Evolutionary conservation across 2,329 filamentous ascomycete species (phyloP), one percentile per base, ranked within the genome.

Genomic region (Clonostachys byssicola): DNA sequence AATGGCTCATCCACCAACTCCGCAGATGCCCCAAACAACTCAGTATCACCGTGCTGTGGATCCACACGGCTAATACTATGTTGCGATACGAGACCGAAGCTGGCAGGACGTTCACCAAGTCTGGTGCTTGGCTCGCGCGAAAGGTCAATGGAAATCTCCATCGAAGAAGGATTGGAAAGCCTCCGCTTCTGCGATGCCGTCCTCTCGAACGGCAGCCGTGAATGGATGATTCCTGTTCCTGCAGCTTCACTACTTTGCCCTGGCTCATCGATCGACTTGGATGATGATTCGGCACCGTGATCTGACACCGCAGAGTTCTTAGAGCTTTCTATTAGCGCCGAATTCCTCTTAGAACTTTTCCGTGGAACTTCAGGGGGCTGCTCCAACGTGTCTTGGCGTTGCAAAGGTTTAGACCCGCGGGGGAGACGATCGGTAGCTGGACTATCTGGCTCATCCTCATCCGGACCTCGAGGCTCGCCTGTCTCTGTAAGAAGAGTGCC

Each of bases 311-410:
- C 8, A n/a, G 36, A n/a, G 36, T n/a, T n/a, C 7, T 18, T 9
- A 44, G 47, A 30, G 44, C 45, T 20, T 71, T 66, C 57, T n/a
- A 61, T 63, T 33, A 56, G 59, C 39, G 63, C 68, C 3, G 79
- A 81, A 49, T 76, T 67, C 49, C 85, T 77, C 60, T 83, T 83
- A 1, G 88, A 91, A 60, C 85, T 90, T 66, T 86, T 89, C 33
- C 87, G 77, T 3, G 88, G 87, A 34, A 91, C 77, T 8, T 77
- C 71, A 0, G 83, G 82, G 44, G 63, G 56, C 49, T 58, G 51
- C 16, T 72, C 71, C 23, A 30, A 30, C 13, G 73, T 68, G 10
- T 74, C 70, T 72, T 68, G 34, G 51, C 51, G 14, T 46, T 23
- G 5, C n/a, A 33, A 16, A 34, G 33, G 36, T 42, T 42, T n/a